A percentile compares a stretch with the other conserved stretches of the same genome.
These are phyloP conservation scores for Xylariaceae sp. DNA, from an alignment of 2,329 filamentous ascomycete genomes.

Conservation along the genomic window DNA sequence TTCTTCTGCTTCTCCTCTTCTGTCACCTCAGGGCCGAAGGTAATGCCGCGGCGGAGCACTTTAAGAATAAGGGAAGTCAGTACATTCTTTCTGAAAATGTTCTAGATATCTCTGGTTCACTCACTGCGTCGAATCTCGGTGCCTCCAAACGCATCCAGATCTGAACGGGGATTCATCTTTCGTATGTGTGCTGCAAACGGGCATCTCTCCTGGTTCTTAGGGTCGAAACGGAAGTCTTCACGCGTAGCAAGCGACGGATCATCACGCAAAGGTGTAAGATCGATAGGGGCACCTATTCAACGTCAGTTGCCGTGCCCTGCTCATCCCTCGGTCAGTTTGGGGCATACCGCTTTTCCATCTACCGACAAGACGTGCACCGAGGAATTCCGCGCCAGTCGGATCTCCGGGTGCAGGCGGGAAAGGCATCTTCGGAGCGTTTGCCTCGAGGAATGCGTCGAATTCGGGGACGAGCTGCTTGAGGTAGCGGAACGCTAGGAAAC, in stretches of 20 bases:
- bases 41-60: conserved; percentile 41
- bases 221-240: conserved; percentile 36
- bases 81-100: not conserved
- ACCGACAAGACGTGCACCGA: conserved; percentile 40
- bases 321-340: not conserved
- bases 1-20: conserved; percentile 29
- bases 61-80: not conserved
- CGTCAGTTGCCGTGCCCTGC: not conserved
- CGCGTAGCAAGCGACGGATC: conserved; percentile 32
- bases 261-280: conserved; percentile 30
- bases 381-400: conserved; percentile 31
- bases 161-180: conserved; percentile 41
- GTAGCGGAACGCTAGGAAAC: conserved; percentile 41
- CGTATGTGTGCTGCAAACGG: conserved; percentile 44
- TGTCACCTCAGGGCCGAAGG: conserved; percentile 37
- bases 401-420: conserved; percentile 12
- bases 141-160: conserved; percentile 28
- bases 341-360: conserved; percentile 36
- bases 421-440: conserved; percentile 9
- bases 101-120: not conserved
- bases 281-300: conserved; percentile 32
- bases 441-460: conserved; percentile 37
- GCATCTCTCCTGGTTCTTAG: conserved; percentile 34
- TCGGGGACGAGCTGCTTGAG: conserved; percentile 42
- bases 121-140: conserved; percentile 29